Evolutionary conservation across 768 basidiomycete species (phyloP), one percentile per base, ranked within the genome.

Genomic region (Mycena belliarum): DNA sequence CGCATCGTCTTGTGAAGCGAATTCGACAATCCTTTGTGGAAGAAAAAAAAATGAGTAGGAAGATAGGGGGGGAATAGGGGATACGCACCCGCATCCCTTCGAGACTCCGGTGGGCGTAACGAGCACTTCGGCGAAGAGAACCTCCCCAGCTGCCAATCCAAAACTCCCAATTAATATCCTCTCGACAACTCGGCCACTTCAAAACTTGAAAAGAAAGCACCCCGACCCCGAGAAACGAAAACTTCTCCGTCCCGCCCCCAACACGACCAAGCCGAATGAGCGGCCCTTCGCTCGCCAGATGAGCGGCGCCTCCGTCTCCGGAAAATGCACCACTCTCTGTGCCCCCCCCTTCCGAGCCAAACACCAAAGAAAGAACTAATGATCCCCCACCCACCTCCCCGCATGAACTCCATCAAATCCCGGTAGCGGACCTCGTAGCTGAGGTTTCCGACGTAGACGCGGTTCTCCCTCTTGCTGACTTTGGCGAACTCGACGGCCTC

Each of bases 361-460:
- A 62, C 33, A 15, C 61, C 56, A 69, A 68, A 64, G 73, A 70
- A 63, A 68, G 77, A 86, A 75, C 70, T 70, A 70, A 72, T 71
- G 85, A 85, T 83, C 87, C 86, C 84, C 85, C 78, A 95, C 95
- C 89, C 92, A 97, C 95, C 95, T 94, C 93, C 92, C 89, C 92
- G 85, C 94, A 97, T 96, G 73, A 97, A 98, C 87, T 98, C 94
- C 85, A 95, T 94, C 75, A 99, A 82, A 80, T 98, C 97, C 77
- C 94, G 86, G 79, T 96, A 98, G 78, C 89, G 95, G 87, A 95
- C 93, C 74, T 96, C 93, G 82, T 98, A 99, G 72, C 92, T 93
- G 76, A 99, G 85, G 75, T 99, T 99, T 70, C 97, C 96, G 73
- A 98, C 93, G 69, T 99, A 99, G 68, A 98, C 94, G 66, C 96